phyloP scores from a whole-genome alignment of 148 eudicot genomes.

The Chenopodium album region DNA sequence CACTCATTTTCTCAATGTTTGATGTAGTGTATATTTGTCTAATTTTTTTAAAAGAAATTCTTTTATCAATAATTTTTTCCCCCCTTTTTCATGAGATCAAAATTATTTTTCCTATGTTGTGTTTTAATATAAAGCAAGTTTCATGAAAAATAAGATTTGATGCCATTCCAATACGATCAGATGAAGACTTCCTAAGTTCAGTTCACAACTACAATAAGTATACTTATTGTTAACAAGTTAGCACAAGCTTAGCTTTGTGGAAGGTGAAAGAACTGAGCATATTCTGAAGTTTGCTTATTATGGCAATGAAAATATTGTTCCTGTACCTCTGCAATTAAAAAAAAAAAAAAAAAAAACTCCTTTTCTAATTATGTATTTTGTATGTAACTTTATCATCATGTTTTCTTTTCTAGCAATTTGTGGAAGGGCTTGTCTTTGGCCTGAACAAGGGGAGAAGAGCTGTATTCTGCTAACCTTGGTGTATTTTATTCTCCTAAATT shows the following conservation, averaged over 20 bases:
- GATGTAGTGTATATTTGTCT: not conserved
- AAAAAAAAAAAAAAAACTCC: too few species aligned
- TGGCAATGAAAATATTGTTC: not conserved
- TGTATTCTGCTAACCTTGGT: not conserved
- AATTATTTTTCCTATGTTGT: not conserved
- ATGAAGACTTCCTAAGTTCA: too few species aligned
- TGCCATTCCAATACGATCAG: not conserved
- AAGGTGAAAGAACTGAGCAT: not conserved
- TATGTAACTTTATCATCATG: not conserved
- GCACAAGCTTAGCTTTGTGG: not conserved
- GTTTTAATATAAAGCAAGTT: too few species aligned
- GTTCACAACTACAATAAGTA: not conserved
- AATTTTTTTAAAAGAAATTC: too few species aligned
- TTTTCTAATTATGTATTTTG: not conserved
- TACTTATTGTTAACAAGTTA: too few species aligned
- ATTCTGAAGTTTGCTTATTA: not conserved
- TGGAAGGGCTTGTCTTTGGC: not conserved
- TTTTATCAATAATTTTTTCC: not conserved
- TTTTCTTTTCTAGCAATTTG: not conserved
- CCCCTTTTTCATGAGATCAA: not conserved
- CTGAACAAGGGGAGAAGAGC: not conserved
- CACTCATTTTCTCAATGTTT: not conserved
- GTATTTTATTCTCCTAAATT: not conserved
- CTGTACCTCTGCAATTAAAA: not conserved
- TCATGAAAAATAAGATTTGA: too few species aligned